Percentiles rank a stretch among this genome's conserved stretches.
phyloP scores from a whole-genome alignment of 2,329 filamentous ascomycete genomes.

The Pseudocercospora eumusae region DNA sequence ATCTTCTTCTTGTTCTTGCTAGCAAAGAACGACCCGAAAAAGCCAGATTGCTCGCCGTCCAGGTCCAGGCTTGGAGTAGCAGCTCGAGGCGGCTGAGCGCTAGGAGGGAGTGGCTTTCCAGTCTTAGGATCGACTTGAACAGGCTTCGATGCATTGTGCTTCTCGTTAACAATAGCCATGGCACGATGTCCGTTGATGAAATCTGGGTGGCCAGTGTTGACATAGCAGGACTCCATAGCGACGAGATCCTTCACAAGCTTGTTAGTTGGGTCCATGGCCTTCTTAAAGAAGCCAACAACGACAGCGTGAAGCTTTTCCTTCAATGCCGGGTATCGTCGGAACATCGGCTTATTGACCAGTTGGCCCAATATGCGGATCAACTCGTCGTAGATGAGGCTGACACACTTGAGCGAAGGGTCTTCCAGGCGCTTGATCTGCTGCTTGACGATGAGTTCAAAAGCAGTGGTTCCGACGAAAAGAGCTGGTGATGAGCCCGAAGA shows the following conservation, averaged over 20 bases:
- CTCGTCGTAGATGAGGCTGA: slow-evolving; percentile 95
- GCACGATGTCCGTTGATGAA: slow-evolving; percentile 96
- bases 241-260: slow-evolving; percentile 94
- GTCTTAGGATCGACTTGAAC: slow-evolving; percentile 98
- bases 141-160: slow-evolving; percentile 77
- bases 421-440: slow-evolving; percentile 96
- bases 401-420: slow-evolving; percentile 95
- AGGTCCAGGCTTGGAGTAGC: slow-evolving; percentile 73
- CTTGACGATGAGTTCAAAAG: slow-evolving; percentile 98
- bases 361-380: slow-evolving; percentile 92
- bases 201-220: slow-evolving; percentile 97
- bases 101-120: slow-evolving; percentile 79
- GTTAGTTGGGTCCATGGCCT: slow-evolving; percentile 96
- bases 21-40: slow-evolving; percentile 98
- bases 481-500: slow-evolving; percentile 97
- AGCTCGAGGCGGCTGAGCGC: slow-evolving; percentile 65
- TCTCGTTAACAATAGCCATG: slow-evolving; percentile 97
- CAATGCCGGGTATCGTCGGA: slow-evolving; percentile 86
- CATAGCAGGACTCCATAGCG: slow-evolving; percentile 92
- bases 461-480: slow-evolving; percentile 93
- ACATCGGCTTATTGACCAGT: slow-evolving; percentile 82
- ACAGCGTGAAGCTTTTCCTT: slow-evolving; percentile 97
- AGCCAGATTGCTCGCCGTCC: slow-evolving; percentile 60
- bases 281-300: slow-evolving; percentile 95
- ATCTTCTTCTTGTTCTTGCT: slow-evolving; percentile 99